Conservation (phyloP, 768 basidiomycete species). For the Hypholoma fasciculare region DNA sequence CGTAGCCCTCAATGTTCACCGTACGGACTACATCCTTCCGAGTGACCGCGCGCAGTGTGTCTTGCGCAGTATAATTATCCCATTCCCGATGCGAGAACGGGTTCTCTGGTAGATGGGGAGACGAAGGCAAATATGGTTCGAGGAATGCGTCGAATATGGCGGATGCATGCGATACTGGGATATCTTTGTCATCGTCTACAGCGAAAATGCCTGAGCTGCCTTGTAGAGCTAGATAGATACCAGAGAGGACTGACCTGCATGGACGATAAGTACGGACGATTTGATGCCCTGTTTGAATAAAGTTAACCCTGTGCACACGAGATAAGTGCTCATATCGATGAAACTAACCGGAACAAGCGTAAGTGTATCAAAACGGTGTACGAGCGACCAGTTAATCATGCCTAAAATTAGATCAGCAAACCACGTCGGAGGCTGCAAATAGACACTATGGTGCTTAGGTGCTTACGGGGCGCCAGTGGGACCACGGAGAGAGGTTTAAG, state of each 20-base stretch:
- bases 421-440: background rate
- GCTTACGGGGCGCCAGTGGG: constrained; percentile 61
- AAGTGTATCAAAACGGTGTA: constrained; percentile 64
- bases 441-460: no score
- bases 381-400: constrained; percentile 51
- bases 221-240: background rate
- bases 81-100: constrained; percentile 39
- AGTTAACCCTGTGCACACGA: background rate
- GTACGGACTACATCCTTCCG: constrained; percentile 44
- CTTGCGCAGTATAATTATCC: constrained; percentile 37
- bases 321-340: constrained; percentile 15
- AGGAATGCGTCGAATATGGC: constrained; percentile 69
- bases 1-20: constrained; percentile 40
- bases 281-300: constrained; percentile 50
- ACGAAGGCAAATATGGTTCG: constrained; percentile 52
- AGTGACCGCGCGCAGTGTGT: constrained; percentile 31
- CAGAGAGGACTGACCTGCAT: constrained; percentile 46
- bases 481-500: constrained; percentile 68
- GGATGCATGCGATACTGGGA: constrained; percentile 68
- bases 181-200: constrained; percentile 66
- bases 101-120: constrained; percentile 31
- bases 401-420: constrained; percentile 30
- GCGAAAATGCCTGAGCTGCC: background rate
- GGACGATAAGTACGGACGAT: constrained; percentile 69
- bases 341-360: constrained; percentile 50